phyloP scores from a whole-genome alignment of 495 filamentous ascomycete genomes.

The Trichoderma gamsii region DNA sequence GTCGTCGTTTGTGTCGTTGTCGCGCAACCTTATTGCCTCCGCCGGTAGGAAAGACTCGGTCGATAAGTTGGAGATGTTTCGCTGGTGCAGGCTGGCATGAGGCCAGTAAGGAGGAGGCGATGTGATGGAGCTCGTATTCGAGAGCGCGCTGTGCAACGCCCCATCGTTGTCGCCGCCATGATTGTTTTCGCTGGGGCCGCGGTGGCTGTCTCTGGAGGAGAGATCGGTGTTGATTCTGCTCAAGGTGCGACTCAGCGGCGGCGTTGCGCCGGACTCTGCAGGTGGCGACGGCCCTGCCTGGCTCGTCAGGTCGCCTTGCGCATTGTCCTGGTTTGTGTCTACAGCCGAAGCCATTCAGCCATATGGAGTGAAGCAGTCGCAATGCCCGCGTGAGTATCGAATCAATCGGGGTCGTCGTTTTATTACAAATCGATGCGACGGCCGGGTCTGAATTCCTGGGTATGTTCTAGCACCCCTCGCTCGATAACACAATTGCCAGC shows the following conservation, averaged over 20 bases:
- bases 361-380: neutral
- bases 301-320: slow-evolving; percentile 8
- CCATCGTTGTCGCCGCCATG: neutral
- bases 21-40: slow-evolving; percentile 47
- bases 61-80: slow-evolving; percentile 37
- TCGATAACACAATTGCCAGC: neutral
- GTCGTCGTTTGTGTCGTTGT: slow-evolving; percentile 44
- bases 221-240: neutral
- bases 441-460: neutral
- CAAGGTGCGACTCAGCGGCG: neutral
- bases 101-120: slow-evolving; percentile 14
- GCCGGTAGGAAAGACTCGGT: slow-evolving; percentile 37
- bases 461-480: neutral
- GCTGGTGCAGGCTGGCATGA: slow-evolving; percentile 17
- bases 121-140: neutral
- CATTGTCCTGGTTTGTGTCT: neutral
- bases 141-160: neutral
- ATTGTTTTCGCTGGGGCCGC: neutral
- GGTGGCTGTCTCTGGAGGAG: neutral
- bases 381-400: neutral
- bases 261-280: neutral
- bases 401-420: neutral
- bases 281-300: neutral
- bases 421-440: neutral
- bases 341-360: slow-evolving; percentile 11